A percentile compares a stretch with the other conserved stretches of the same genome.
Evolutionary conservation across 495 filamentous ascomycete genomes (phyloP).

Genomic region (Xylaria bambusicola): DNA sequence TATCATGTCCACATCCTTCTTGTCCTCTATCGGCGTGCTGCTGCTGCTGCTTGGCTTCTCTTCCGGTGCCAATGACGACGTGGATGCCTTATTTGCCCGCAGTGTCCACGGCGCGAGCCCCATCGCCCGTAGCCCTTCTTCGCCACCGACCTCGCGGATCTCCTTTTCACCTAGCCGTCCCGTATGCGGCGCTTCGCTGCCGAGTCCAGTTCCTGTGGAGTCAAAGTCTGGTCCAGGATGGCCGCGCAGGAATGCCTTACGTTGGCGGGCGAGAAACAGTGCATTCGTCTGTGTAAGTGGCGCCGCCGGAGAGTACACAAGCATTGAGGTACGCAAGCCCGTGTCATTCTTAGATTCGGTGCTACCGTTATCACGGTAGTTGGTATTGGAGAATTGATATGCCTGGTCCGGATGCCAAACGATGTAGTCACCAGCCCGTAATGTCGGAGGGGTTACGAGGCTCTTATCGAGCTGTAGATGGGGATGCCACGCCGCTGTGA

Average conservation of each 20-base stretch:
- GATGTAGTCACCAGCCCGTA: constrained; percentile 85
- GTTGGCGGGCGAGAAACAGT: constrained; percentile 73
- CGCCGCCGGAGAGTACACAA: constrained; percentile 82
- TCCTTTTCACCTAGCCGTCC: constrained; percentile 47
- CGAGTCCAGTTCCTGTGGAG: constrained; percentile 49
- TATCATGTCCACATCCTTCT: constrained; percentile 23
- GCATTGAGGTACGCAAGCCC: constrained; percentile 41
- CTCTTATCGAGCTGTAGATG: constrained; percentile 71
- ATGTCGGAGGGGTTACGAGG: constrained; percentile 76
- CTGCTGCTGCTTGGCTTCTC: constrained; percentile 10
- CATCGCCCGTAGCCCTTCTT: constrained; percentile 50
- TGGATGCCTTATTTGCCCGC: constrained; percentile 5
- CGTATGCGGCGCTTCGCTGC: constrained; percentile 48
- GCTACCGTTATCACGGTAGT: constrained; percentile 35
- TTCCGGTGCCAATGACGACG: background rate
- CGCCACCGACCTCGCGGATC: constrained; percentile 48
- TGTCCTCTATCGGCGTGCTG: constrained; percentile 13
- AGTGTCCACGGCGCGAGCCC: constrained; percentile 50
- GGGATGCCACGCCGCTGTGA: constrained; percentile 74
- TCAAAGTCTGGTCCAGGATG: constrained; percentile 72
- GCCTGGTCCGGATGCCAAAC: constrained; percentile 84
- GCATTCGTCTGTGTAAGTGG: constrained; percentile 80
- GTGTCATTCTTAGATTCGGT: background rate
- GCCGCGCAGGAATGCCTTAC: constrained; percentile 67
- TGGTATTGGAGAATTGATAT: constrained; percentile 50